Percentiles rank a stretch among this genome's conserved stretches.
Conservation (phyloP, 2,329 filamentous ascomycete genomes). For the Cordyceps fumosorosea region DNA sequence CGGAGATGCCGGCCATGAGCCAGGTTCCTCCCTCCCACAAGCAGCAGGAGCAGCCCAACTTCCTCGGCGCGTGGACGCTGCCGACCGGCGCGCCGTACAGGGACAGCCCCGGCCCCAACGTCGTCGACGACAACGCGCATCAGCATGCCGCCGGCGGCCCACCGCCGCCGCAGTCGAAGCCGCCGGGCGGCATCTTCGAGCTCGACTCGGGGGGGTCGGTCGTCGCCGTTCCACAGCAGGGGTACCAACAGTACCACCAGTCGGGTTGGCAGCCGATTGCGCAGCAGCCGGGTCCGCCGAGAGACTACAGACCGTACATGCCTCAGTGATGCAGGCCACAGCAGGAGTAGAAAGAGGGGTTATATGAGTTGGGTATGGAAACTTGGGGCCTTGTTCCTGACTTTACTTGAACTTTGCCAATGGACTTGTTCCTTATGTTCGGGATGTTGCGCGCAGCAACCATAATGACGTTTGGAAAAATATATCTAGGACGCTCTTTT, state of each 20-base stretch:
- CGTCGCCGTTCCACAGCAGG: neutral
- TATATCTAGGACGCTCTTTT: neutral
- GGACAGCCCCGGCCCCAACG: neutral
- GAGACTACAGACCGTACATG: constrained; percentile 4
- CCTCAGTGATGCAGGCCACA: neutral
- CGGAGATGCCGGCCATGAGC: neutral
- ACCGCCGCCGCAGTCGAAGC: neutral
- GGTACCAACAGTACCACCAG: neutral
- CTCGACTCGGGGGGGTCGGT: neutral
- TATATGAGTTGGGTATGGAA: neutral
- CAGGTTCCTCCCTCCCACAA: neutral
- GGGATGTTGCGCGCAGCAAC: no score
- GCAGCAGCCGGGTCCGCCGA: neutral
- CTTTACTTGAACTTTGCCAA: no score
- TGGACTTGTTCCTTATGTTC: no score
- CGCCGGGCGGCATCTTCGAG: neutral
- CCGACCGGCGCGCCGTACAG: neutral
- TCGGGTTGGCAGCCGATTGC: neutral
- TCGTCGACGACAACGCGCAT: neutral
- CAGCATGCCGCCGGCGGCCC: neutral
- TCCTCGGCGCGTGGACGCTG: neutral
- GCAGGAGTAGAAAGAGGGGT: neutral
- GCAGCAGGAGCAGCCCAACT: neutral
- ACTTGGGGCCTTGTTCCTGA: neutral
- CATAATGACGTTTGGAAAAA: no score